phyloP scores from a whole-genome alignment of 2,329 filamentous ascomycete species.

The Periglandula ipomoeae region DNA sequence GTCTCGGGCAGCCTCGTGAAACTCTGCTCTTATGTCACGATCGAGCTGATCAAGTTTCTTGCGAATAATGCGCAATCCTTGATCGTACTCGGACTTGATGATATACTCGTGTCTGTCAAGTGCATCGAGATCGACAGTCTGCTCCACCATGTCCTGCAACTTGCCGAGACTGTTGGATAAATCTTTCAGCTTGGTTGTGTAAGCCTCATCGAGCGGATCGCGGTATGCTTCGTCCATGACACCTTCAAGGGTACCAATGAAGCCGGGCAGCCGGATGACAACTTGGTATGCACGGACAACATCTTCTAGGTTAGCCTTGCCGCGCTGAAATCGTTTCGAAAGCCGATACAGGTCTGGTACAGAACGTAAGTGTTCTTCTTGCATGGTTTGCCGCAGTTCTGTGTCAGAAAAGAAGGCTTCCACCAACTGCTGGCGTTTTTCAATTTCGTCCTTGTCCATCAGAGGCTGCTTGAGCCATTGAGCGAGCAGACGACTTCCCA shows the following conservation, averaged over 20 bases:
- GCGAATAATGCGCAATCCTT: conserved; percentile 75
- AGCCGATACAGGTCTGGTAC: conserved; percentile 92
- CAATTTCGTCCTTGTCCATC: conserved; percentile 84
- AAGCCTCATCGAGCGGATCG: conserved; percentile 74
- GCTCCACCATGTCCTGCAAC: conserved; percentile 96
- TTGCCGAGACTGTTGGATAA: conserved; percentile 73
- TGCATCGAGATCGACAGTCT: conserved; percentile 90
- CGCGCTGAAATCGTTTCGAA: conserved; percentile 89
- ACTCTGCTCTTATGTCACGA: conserved; percentile 75
- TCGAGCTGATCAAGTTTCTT: conserved; percentile 83
- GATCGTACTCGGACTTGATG: conserved; percentile 97
- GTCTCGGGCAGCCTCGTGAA: conserved; percentile 65
- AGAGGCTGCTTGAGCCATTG: conserved; percentile 98
- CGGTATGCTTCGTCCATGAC: conserved; percentile 95
- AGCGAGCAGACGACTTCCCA: conserved; percentile 78
- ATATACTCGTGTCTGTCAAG: conserved; percentile 97
- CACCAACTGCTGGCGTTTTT: conserved; percentile 85
- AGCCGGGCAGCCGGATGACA: conserved; percentile 80
- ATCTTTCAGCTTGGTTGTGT: conserved; percentile 73
- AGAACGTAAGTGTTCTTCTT: conserved; percentile 87
- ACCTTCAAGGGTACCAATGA: conserved; percentile 79
- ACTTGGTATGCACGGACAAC: conserved; percentile 95
- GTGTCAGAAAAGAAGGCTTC: conserved; percentile 93
- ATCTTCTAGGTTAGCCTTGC: conserved; percentile 85
- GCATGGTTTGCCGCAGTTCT: conserved; percentile 87